Conservation (phyloP, 192 early-diverging fungal genomes). For the Coemansia sp. region DNA sequence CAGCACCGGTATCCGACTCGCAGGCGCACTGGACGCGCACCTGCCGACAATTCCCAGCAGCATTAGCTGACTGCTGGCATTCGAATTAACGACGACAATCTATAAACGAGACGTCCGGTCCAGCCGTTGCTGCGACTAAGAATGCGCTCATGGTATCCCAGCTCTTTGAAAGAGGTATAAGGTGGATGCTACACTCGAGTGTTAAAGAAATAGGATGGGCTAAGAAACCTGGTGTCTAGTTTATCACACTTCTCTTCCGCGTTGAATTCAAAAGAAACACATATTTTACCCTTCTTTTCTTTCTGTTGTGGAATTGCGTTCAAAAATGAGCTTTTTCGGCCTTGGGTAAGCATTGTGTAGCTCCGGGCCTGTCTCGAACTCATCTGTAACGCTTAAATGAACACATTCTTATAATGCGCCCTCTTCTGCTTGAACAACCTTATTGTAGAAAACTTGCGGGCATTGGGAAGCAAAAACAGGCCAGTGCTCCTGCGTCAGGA, state of each 20-base stretch:
- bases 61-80: too few species aligned
- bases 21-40: too few species aligned
- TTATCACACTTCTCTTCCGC: not conserved
- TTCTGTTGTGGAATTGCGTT: not conserved
- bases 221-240: too few species aligned
- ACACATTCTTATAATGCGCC: not conserved
- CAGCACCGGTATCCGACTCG: too few species aligned
- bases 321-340: conserved; percentile 54
- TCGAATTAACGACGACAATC: too few species aligned
- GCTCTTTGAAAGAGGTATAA: too few species aligned
- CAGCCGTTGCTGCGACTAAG: too few species aligned
- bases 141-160: too few species aligned
- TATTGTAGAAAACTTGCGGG: conserved; percentile 44
- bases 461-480: conserved; percentile 53
- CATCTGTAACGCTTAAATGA: not conserved
- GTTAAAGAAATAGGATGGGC: too few species aligned
- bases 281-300: not conserved
- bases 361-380: not conserved
- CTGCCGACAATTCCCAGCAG: too few species aligned
- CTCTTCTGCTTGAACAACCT: not conserved
- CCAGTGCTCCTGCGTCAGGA: conserved; percentile 18
- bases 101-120: too few species aligned
- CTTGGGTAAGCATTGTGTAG: conserved; percentile 35
- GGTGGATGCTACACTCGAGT: too few species aligned
- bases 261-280: not conserved